Conservation (phyloP, 2,329 filamentous ascomycete species). For the Aschersonia sp. region DNA sequence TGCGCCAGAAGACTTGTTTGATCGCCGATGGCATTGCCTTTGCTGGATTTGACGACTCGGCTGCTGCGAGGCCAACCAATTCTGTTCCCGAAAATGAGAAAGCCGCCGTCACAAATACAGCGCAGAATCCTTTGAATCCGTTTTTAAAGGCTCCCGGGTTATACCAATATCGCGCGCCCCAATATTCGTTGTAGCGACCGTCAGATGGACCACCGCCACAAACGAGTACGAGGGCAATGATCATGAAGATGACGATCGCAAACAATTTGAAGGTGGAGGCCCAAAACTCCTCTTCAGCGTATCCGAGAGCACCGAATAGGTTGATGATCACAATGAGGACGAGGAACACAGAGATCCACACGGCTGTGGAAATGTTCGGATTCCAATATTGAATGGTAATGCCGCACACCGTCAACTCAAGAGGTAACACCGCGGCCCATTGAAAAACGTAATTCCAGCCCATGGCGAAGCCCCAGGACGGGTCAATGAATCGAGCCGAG, state of each 20-base stretch:
- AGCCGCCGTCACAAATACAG: conserved; percentile 58
- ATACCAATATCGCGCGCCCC: conserved; percentile 34
- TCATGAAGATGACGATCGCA: conserved; percentile 42
- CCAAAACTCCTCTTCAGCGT: conserved; percentile 38
- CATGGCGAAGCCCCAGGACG: conserved; percentile 40
- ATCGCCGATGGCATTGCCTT: conserved; percentile 67
- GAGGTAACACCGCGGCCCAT: conserved; percentile 31
- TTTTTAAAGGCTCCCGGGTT: conserved; percentile 47
- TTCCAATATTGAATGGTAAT: conserved; percentile 39
- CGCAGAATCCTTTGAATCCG: conserved; percentile 62
- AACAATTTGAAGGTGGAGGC: conserved; percentile 36
- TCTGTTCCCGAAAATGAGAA: conserved; percentile 64
- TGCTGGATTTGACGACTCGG: conserved; percentile 52
- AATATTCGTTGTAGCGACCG: conserved; percentile 29
- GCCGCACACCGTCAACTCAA: conserved; percentile 33
- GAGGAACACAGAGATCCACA: conserved; percentile 37
- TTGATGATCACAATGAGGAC: conserved; percentile 30
- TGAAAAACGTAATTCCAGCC: conserved; percentile 35
- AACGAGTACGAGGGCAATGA: conserved; percentile 44
- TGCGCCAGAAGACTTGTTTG: conserved; percentile 59
- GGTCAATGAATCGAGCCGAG: conserved; percentile 43
- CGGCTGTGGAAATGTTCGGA: conserved; percentile 24
- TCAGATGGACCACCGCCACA: conserved; percentile 42
- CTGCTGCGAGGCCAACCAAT: conserved; percentile 29
- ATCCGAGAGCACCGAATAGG: conserved; percentile 35